Evolutionary conservation across 495 filamentous ascomycete genomes (phyloP).

Genomic region (Parathielavia hyrcaniae): DNA sequence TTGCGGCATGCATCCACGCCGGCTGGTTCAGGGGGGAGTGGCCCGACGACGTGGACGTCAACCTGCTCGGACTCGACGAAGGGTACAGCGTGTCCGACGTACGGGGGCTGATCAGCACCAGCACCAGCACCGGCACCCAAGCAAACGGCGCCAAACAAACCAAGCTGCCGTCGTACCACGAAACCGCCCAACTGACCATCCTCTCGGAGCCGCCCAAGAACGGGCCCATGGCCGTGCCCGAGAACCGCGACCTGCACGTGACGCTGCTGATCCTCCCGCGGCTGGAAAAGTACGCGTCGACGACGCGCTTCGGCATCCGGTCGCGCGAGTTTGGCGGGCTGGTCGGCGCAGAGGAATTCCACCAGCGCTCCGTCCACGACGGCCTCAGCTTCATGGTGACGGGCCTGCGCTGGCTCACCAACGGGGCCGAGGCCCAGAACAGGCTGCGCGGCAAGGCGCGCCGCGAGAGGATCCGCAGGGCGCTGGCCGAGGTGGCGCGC

Average conservation of each 20-base stretch:
- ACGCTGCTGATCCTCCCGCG: constrained; percentile 74
- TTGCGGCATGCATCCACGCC: constrained; percentile 88
- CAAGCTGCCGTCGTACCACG: constrained; percentile 21
- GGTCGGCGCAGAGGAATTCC: constrained; percentile 23
- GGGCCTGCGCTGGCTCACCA: constrained; percentile 68
- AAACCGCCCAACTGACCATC: constrained; percentile 14
- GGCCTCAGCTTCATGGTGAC: constrained; percentile 84
- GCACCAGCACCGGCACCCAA: too few relatives aligned
- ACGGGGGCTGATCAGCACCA: constrained; percentile 19
- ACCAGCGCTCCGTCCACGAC: constrained; percentile 54
- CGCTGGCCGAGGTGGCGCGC: constrained; percentile 39
- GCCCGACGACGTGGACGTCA: constrained; percentile 61
- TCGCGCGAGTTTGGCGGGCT: constrained; percentile 64
- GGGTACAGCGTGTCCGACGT: constrained; percentile 23
- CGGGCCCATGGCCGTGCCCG: constrained; percentile 49
- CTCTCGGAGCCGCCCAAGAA: constrained; percentile 40
- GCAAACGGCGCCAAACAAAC: constrained; percentile 18
- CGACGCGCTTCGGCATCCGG: constrained; percentile 68
- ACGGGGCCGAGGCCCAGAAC: constrained; percentile 61
- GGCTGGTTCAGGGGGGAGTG: constrained; percentile 89
- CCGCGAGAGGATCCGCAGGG: constrained; percentile 45
- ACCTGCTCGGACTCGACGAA: constrained; percentile 60
- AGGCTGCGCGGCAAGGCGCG: constrained; percentile 43
- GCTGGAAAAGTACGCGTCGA: constrained; percentile 67
- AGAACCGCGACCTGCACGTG: constrained; percentile 73